Percentiles rank a stretch among this genome's conserved stretches.
Evolutionary conservation across 371 early-diverging fungal genomes (phyloP).

Genomic region (Globomyces sp.): DNA sequence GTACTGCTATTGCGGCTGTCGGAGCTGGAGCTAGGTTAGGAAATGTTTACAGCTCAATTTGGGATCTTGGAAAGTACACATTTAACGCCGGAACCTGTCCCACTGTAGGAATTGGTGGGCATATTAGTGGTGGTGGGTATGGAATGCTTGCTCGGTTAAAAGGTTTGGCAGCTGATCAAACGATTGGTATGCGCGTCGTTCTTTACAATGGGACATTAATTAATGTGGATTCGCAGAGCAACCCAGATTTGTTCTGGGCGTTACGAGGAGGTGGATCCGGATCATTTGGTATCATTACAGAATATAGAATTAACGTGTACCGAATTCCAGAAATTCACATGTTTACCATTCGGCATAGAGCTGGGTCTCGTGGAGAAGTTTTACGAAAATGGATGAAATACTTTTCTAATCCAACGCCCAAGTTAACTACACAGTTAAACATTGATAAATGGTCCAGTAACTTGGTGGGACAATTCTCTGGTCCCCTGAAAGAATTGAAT

Average conservation of each 20-base stretch:
- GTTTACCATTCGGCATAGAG: conserved; percentile 12
- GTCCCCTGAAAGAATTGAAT: conserved; percentile 17
- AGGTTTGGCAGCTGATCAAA: conserved; percentile 51
- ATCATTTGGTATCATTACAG: conserved; percentile 55
- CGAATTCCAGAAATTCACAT: conserved; percentile 14
- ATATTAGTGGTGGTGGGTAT: conserved; percentile 46
- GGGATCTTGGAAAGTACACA: conserved; percentile 17
- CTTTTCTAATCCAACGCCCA: not conserved
- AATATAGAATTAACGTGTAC: conserved; percentile 7
- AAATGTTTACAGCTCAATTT: conserved; percentile 38
- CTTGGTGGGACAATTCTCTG: conserved; percentile 16
- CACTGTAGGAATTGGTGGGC: conserved; percentile 50
- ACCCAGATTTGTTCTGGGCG: conserved; percentile 59
- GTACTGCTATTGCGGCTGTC: conserved; percentile 22
- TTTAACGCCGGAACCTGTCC: conserved; percentile 32
- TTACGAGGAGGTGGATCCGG: conserved; percentile 64
- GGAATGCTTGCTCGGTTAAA: conserved; percentile 44
- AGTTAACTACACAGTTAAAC: conserved; percentile 17
- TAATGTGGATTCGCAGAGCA: conserved; percentile 37
- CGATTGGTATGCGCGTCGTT: conserved; percentile 50
- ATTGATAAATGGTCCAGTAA: conserved; percentile 7
- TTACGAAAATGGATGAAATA: conserved; percentile 20
- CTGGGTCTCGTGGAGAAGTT: not conserved
- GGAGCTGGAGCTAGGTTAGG: conserved; percentile 44
- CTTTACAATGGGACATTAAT: conserved; percentile 49